Percentiles rank a stretch among this genome's conserved stretches.
phyloP scores from a whole-genome alignment of 2,329 filamentous ascomycete genomes.

The Cordyceps fumosorosea region DNA sequence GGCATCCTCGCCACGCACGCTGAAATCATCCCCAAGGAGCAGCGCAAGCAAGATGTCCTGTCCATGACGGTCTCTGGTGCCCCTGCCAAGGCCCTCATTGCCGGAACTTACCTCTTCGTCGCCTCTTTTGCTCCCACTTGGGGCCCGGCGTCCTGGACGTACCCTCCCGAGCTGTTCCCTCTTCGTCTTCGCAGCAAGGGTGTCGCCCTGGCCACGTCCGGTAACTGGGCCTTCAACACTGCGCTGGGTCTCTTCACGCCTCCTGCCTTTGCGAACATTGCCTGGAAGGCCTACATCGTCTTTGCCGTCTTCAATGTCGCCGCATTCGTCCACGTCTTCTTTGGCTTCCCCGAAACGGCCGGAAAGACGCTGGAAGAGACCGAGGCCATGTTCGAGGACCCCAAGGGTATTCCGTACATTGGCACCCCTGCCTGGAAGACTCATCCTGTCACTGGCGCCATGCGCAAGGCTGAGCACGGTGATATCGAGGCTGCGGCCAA shows the following conservation, averaged over 20 bases:
- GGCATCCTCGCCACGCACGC: constrained; percentile 45
- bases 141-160: constrained; percentile 43
- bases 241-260: constrained; percentile 34
- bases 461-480: constrained; percentile 20
- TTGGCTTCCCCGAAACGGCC: constrained; percentile 50
- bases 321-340: constrained; percentile 46
- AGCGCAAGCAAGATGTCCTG: constrained; percentile 36
- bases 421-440: constrained; percentile 29
- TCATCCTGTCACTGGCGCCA: constrained; percentile 18
- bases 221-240: constrained; percentile 36
- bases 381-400: constrained; percentile 39
- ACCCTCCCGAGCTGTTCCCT: constrained; percentile 35
- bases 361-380: constrained; percentile 50
- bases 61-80: constrained; percentile 41
- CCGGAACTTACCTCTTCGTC: constrained; percentile 60
- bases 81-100: constrained; percentile 56
- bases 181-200: constrained; percentile 32
- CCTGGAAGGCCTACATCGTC: constrained; percentile 45
- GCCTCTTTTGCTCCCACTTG: constrained; percentile 40
- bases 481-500: constrained; percentile 21
- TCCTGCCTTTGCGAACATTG: constrained; percentile 31
- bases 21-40: constrained; percentile 32
- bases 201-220: constrained; percentile 29
- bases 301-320: constrained; percentile 46
- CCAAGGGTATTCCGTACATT: constrained; percentile 25